Evolutionary conservation across 352 stramenopile species (phyloP), one percentile per base, ranked within the genome.

Genomic region (Globisporangium iwayamae): DNA sequence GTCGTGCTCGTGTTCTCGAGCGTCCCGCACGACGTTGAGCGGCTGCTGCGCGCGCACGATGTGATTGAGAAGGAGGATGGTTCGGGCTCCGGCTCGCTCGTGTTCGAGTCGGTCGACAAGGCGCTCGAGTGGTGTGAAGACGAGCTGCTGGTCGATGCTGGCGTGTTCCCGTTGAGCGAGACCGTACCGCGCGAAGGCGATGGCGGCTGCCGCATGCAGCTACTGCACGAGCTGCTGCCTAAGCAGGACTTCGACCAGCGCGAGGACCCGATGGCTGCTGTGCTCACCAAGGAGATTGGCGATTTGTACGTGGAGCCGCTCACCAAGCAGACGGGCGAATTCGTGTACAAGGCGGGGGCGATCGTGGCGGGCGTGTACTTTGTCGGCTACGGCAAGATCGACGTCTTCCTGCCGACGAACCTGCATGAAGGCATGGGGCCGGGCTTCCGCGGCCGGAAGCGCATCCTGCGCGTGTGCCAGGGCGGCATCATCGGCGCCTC

Each of bases 61-160:
- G 84, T 96, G 32, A 88, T 94, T 38, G 85, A 93, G 28, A 66
- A 85, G 28, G 72, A 81, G 32, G 74, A 85, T n/a, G 79, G 72
- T 6, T 74, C 73, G 0, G 75, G 74, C 13, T 69, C 75, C 3
- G 79, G 82, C 0, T 87, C 82, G 46, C 81, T 94, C 20, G 78
- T 93, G n/a, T 94, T 96, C 43, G 82, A 91, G 43, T 91, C 85
- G 30, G 50, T 96, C 20, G 85, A 96, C 65, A 84, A 87, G 60
- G 87, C 87, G 43, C 71, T 96, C 14, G 87, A 94, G 65, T 96
- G 85, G 85, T 94, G 87, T 56, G 87, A 96, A 43, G 87, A 96
- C 63, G 85, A 93, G 46, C 66, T 95, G 46, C 75, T 95, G 13
- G 74, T 90, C n/a, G 79, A 74, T 46, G 74, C 85, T 71, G 85